These are phyloP conservation scores for Pseudogymnoascus sp. DNA, from an alignment of 2,329 filamentous ascomycete genomes.

Conservation along the genomic window DNA sequence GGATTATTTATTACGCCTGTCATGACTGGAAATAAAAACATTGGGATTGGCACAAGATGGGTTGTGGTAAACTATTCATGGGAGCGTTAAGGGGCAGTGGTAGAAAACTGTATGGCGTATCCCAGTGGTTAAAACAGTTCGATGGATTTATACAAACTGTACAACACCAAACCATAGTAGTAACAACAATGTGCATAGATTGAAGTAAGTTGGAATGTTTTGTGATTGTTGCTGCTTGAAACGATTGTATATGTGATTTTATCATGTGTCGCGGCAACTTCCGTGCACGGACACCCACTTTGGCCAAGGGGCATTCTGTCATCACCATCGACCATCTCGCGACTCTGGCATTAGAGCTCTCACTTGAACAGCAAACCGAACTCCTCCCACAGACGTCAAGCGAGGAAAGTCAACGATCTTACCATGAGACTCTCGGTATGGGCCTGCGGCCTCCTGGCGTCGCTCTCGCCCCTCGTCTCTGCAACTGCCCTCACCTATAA, in stretches of 20 bases:
- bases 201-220: neutral
- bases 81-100: neutral
- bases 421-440: constrained; percentile 61
- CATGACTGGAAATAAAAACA: constrained; percentile 5
- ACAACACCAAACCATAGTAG: constrained; percentile 6
- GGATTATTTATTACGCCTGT: neutral
- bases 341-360: neutral
- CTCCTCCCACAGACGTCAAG: neutral
- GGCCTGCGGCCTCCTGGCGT: constrained; percentile 63
- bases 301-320: constrained; percentile 9
- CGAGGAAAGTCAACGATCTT: neutral
- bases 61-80: neutral
- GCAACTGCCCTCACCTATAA: constrained; percentile 94
- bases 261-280: neutral
- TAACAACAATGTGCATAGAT: constrained; percentile 6
- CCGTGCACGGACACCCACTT: neutral
- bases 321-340: neutral
- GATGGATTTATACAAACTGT: constrained; percentile 7
- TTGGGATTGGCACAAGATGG: neutral
- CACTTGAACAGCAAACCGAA: neutral
- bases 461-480: constrained; percentile 61
- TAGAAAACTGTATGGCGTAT: neutral
- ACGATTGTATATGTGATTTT: neutral
- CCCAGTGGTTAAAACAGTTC: neutral
- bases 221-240: neutral